Base-by-base conservation (phyloP, 345 rosid genomes). In the Populus nigra region DNA sequence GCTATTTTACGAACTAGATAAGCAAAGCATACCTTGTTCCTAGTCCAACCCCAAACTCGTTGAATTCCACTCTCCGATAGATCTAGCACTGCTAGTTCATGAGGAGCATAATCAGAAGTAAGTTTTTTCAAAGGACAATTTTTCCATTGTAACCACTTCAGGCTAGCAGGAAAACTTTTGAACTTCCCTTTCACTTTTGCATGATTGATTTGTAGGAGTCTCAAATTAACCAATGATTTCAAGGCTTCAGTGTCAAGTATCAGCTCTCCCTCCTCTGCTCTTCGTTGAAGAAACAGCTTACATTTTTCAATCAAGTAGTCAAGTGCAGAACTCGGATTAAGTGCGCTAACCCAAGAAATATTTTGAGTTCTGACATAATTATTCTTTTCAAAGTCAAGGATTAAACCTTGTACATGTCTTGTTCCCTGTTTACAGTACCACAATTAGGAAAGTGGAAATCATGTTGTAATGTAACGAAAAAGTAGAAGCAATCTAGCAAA, bases 61-160 rank as follows among this genome's bases (percentile, higher is more conserved):
- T 77, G 77, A 65, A 91, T 83, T 73, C 77, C 55, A 85, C 98
- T 90, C 18, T 83, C 83, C 16, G 94, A 88, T 81, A 93, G 93
- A 85, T 93, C 89, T 81, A 91, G 92, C 77, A 93, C 89, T 23
- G 87, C 90, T 65, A 91, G 91, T 70, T 87, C 61, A 23, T 59
- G 3, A 62, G 85, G 82, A 73, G 63, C 76, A 73, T 85, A 80
- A 66, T 84, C 79, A 31, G 81, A 75, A 62, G 92, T 92, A 45
- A 93, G 83, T 33, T 62, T 72, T 83, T 81, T 71, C 84, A 87
- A 55, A 4, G 88, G 83, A 71, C 94, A 91, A 25, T 87, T 85
- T 83, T 82, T 89, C 98, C 94, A 91, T 47, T 86, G 91, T 35
- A 93, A 85, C 91, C 96, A 93, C 79, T 85, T 89, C 75, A 91